Percentiles rank a stretch among this genome's conserved stretches.
Conservation (phyloP, 495 filamentous ascomycete species). For the Neurospora cerealis region DNA sequence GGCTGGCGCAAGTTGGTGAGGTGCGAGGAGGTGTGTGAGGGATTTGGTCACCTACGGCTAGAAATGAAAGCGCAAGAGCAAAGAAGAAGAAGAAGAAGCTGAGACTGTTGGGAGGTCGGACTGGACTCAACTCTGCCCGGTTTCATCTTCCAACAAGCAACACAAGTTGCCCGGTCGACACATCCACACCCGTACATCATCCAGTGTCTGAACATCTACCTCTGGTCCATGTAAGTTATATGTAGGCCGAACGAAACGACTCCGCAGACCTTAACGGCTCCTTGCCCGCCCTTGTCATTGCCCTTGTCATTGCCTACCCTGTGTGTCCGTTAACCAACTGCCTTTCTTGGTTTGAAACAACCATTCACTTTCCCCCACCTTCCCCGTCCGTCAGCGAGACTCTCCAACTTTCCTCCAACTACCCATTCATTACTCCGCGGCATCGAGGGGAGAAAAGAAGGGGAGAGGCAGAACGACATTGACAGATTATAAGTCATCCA, state of each 20-base stretch:
- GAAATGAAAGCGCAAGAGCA: background rate
- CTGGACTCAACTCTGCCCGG: background rate
- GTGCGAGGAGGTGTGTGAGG: background rate
- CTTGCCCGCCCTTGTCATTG: background rate
- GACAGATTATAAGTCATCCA: background rate
- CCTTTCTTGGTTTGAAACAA: background rate
- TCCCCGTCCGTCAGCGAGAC: background rate
- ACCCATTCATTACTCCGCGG: background rate
- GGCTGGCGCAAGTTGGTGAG: background rate
- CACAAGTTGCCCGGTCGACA: background rate
- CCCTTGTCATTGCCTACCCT: background rate
- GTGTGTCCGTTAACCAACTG: background rate
- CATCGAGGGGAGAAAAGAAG: background rate
- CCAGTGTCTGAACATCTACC: background rate
- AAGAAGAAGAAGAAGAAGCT: background rate
- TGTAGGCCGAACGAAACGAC: background rate
- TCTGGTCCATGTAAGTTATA: background rate
- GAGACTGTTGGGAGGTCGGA: background rate
- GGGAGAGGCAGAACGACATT: background rate
- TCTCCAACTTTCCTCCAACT: background rate
- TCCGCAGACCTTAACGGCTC: background rate
- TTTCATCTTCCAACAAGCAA: background rate
- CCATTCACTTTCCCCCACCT: background rate
- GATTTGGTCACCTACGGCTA: background rate
- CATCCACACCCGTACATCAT: background rate